Base-by-base conservation (phyloP, 2,329 filamentous ascomycete genomes). In the Clathrospora elynae region DNA sequence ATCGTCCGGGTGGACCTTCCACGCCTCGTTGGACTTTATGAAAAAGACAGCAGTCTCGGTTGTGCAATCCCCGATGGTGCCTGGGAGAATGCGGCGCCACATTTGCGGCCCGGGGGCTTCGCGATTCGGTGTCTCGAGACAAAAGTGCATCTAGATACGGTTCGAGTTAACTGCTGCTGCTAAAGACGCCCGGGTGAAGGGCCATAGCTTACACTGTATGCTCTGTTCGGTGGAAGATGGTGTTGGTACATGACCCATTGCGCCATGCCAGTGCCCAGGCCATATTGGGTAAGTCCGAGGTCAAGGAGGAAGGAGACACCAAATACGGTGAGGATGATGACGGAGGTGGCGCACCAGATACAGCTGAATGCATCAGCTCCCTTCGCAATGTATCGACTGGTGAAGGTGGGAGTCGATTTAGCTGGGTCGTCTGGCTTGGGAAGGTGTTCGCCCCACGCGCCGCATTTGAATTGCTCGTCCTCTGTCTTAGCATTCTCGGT, bases 91-190 rank as follows among this genome's bases (percentile, higher is more conserved):
- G 20, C 50, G 47, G 8, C 46, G 51, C 59, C 55, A 62, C 18
- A 31, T 42, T 9, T 55, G 47, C 5, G 52, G 44, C 6, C 38
- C 36, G 2, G 55, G 56, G 2, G 51, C 53, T 25, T 48, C 44
- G 24, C 54, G 57, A 18, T 55, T 50, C 12, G 42, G 38, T 5
- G 34, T 28, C 3, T 35, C 14, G 16, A 58, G 52, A 18, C 59
- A 62, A 14, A 62, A 58, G 11, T 47, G 42, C 35, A 62, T 48
- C 59, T 62, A 30, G 3, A 4, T 2, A 5, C 23, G 3, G 14
- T 9, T 9, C 3, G 20, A 24, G 20, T 6, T 23, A 22, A 29
- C 13, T 22, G 10, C 13, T 10, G 32, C 3, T 14, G n/a, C n/a
- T 24, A 20, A 24, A 11, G 11, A 24, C 22, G 22, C 6, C 6